Conservation (phyloP, 2,329 filamentous ascomycete genomes). For the Botrytis medusae region DNA sequence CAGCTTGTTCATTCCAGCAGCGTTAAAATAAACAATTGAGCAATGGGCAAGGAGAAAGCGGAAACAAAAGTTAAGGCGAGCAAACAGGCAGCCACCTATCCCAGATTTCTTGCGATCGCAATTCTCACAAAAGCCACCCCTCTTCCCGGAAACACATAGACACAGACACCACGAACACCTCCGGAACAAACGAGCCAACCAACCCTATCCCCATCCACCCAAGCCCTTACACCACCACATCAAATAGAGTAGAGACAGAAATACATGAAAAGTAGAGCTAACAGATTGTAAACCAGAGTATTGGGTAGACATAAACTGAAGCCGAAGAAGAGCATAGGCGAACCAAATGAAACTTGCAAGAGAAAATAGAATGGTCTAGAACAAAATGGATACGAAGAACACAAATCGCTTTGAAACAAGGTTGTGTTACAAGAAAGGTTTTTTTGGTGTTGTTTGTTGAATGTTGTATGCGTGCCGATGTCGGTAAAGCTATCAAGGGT, state of each 20-base stretch:
- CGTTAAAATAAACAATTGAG: background rate
- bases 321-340: background rate
- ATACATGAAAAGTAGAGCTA: background rate
- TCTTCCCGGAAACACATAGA: background rate
- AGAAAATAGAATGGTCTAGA: background rate
- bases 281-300: background rate
- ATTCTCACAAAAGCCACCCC: constrained; percentile 15
- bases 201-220: background rate
- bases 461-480: background rate
- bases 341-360: constrained; percentile 1
- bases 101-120: constrained; percentile 1
- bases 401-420: background rate
- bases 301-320: background rate
- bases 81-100: constrained; percentile 5
- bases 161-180: constrained; percentile 10
- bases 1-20: background rate
- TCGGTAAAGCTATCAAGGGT: background rate
- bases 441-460: background rate
- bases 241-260: background rate
- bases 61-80: background rate
- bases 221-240: background rate
- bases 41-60: background rate
- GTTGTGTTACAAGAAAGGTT: background rate
- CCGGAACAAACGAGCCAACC: background rate
- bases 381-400: constrained; percentile 1